Percentiles rank a stretch among this genome's conserved stretches.
phyloP scores from a whole-genome alignment of 495 filamentous ascomycete species.

The Lepidopterella palustris region DNA sequence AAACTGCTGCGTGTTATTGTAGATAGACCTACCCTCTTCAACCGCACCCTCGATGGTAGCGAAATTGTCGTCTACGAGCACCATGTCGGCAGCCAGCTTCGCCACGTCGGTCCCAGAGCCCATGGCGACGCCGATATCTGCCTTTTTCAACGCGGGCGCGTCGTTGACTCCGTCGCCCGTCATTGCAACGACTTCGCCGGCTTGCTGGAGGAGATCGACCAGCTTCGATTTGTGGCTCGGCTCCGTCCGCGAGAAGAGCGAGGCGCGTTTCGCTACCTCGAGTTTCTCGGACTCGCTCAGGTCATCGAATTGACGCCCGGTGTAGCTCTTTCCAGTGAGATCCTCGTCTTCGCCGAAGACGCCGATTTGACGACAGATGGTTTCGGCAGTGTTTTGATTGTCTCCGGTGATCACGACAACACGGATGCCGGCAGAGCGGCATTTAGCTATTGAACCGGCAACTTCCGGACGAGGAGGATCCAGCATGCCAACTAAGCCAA shows the following conservation, averaged over 20 bases:
- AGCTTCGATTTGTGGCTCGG: conserved; percentile 92
- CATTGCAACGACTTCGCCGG: conserved; percentile 97
- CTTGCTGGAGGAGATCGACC: conserved; percentile 89
- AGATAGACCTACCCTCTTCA: conserved; percentile 96
- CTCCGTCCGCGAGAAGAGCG: conserved; percentile 95
- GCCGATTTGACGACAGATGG: conserved; percentile 94
- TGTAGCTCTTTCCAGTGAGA: conserved; percentile 86
- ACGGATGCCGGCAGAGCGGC: conserved; percentile 86
- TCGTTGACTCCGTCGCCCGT: conserved; percentile 99
- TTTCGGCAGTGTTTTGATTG: conserved; percentile 94
- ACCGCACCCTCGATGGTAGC: conserved; percentile 94
- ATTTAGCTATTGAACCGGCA: conserved; percentile 74
- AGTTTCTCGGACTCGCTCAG: conserved; percentile 74
- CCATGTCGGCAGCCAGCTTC: conserved; percentile 97
- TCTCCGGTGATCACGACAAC: conserved; percentile 98
- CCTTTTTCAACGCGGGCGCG: conserved; percentile 95
- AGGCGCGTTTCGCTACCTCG: conserved; percentile 75
- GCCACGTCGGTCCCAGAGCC: conserved; percentile 97
- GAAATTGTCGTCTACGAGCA: conserved; percentile 97
- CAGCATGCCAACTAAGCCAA: conserved; percentile 93
- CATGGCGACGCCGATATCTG: conserved; percentile 99
- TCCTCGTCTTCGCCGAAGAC: conserved; percentile 81
- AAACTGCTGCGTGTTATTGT: conserved; percentile 99
- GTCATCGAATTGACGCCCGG: conserved; percentile 87
- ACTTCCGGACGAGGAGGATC: conserved; percentile 98